Conservation (phyloP, 768 basidiomycete species). For the Rhizopogon salebrosus region DNA sequence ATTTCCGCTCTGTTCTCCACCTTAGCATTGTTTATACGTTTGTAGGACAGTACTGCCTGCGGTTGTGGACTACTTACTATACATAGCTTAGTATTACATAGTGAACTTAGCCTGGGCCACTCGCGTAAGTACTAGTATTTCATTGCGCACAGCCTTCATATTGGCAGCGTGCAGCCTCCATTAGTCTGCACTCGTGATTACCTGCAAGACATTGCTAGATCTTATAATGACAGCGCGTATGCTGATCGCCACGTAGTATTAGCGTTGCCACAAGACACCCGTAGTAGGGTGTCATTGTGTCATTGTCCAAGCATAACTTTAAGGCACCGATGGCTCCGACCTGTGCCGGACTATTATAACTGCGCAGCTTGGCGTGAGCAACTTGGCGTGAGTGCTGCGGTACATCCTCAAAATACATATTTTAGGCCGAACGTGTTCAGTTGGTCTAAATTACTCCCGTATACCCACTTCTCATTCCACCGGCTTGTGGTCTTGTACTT, state of each 20-base stretch:
- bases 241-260: no score
- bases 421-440: not conserved
- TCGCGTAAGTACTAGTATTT: no score
- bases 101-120: not conserved
- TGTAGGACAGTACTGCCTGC: not conserved
- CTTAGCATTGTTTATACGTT: not conserved
- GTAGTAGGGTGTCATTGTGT: no score
- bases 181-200: no score
- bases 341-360: not conserved
- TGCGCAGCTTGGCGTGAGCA: not conserved
- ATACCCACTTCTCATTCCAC: not conserved
- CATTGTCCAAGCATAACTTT: not conserved
- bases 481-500: not conserved
- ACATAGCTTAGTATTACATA: no score
- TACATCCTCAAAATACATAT: not conserved
- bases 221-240: not conserved
- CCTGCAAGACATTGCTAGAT: not conserved
- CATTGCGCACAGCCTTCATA: not conserved
- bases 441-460: not conserved
- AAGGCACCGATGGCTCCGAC: not conserved
- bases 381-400: not conserved
- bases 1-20: constrained; percentile 9
- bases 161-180: no score
- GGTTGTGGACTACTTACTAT: not conserved
- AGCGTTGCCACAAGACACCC: no score